Evolutionary conservation across 2,329 filamentous ascomycete genomes (phyloP).

Genomic region (Aspergillus tamarii): DNA sequence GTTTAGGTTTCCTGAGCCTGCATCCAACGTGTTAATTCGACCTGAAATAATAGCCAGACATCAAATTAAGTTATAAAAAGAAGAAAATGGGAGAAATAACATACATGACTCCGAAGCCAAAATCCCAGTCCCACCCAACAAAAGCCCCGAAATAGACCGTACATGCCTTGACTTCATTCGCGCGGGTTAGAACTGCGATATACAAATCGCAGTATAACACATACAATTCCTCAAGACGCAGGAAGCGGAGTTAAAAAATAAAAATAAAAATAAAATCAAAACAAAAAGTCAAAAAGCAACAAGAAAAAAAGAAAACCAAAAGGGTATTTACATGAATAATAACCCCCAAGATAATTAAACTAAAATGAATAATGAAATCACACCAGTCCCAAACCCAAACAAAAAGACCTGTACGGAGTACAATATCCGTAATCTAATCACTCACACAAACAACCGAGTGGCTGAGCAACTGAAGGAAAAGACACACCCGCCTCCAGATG

Average conservation of each 20-base stretch:
- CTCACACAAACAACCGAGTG: not conserved
- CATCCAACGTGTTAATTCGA: not conserved
- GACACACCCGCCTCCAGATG: too few relatives aligned
- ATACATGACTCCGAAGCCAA: not conserved
- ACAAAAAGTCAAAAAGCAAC: too few relatives aligned
- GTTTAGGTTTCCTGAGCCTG: constrained; percentile 47
- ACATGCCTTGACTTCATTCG: not conserved
- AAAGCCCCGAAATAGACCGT: not conserved
- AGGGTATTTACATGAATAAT: not conserved
- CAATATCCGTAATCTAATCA: too few relatives aligned
- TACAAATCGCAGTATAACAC: not conserved
- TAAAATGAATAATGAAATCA: not conserved
- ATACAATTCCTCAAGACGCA: not conserved
- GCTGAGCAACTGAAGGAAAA: not conserved
- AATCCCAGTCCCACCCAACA: not conserved
- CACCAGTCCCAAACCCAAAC: not conserved
- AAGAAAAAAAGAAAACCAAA: not conserved
- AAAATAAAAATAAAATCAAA: not conserved
- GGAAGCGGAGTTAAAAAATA: not conserved
- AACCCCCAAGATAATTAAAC: not conserved
- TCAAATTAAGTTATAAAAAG: accelerated
- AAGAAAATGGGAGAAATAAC: not conserved
- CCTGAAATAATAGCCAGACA: not conserved
- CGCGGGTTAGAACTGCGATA: not conserved
- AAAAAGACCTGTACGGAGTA: not conserved